These are phyloP conservation scores for Lachnellula willkommii DNA, from an alignment of 2,329 filamentous ascomycete species.

Conservation along the genomic window DNA sequence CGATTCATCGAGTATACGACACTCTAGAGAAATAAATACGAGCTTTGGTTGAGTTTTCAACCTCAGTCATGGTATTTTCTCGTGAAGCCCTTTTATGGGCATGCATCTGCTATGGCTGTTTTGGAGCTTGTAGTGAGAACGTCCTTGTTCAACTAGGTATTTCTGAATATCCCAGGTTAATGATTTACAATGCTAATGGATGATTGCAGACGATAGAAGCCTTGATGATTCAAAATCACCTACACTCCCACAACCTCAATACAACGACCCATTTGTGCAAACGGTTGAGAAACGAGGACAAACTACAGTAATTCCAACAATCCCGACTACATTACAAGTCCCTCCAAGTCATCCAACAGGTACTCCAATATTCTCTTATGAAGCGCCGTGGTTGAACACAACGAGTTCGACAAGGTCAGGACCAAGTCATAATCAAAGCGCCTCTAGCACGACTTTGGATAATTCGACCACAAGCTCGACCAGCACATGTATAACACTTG, in stretches of 20 bases:
- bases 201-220: neutral
- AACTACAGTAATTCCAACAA: neutral
- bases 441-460: too few relatives aligned
- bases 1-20: slow-evolving; percentile 7
- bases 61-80: slow-evolving; percentile 14
- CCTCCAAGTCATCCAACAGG: too few relatives aligned
- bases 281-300: neutral
- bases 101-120: slow-evolving; percentile 8
- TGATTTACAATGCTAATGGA: neutral
- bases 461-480: neutral
- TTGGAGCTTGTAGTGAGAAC: slow-evolving; percentile 4
- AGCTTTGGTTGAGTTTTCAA: neutral
- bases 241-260: neutral
- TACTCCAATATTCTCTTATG: too few relatives aligned
- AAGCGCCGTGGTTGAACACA: too few relatives aligned
- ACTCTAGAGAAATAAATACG: neutral
- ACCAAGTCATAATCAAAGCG: too few relatives aligned
- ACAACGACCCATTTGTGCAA: neutral
- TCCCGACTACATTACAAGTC: too few relatives aligned
- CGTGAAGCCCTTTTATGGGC: slow-evolving; percentile 11
- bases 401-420: too few relatives aligned
- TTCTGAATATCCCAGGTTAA: neutral
- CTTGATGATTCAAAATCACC: slow-evolving; percentile 2
- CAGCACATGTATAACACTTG: slow-evolving; percentile 7
- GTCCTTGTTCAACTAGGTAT: slow-evolving; percentile 2